Base-by-base conservation (phyloP, 2,329 filamentous ascomycete genomes). In the Clarireedia monteithiana region DNA sequence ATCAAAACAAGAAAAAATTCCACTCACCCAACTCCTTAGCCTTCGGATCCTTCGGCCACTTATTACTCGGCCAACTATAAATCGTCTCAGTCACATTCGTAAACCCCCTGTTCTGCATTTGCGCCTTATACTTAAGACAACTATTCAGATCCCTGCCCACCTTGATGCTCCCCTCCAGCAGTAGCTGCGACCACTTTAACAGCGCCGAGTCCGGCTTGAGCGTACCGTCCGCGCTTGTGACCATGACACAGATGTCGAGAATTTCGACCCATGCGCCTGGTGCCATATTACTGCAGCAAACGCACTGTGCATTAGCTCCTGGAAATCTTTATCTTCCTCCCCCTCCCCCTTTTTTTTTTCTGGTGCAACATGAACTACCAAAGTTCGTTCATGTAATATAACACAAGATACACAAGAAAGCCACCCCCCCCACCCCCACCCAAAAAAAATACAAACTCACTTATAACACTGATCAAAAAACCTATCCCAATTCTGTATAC, bases 1-100 rank as follows among this genome's bases (percentile, higher is more conserved):
- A 7, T 30, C 15, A 38, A 46, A n/a, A 14, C 9, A n/a, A 49
- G 17, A 49, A 17, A 76, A 57, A 78, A 74, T 3, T 75, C 66
- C 45, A 79, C 66, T 52, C 76, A 76, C 23, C 76, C 48, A 74
- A 73, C 65, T 79, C 79, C 50, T 78, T 66, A 6, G 71, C 69
- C 53, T 74, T 73, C 1, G 30, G 10, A 60, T 58, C 23, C 6
- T 50, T 55, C 2, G 53, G 53, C 53, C 53, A 55, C 10, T 7
- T 51, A 5, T 55, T 55, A 2, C 26, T 26, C 2, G 53, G 53
- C 48, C 53, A 55, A 44, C 64, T 65, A 45, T 63, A 61, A 7
- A 63, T 59, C 5, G 58, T 59, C 46, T 68, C 62, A 4, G 56
- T 60, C 1, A 72, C 54, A 40, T 71, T 67, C 17, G 63, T 62